Conservation (phyloP, 805 yeast genomes). For the Saturnispora quitensis region DNA sequence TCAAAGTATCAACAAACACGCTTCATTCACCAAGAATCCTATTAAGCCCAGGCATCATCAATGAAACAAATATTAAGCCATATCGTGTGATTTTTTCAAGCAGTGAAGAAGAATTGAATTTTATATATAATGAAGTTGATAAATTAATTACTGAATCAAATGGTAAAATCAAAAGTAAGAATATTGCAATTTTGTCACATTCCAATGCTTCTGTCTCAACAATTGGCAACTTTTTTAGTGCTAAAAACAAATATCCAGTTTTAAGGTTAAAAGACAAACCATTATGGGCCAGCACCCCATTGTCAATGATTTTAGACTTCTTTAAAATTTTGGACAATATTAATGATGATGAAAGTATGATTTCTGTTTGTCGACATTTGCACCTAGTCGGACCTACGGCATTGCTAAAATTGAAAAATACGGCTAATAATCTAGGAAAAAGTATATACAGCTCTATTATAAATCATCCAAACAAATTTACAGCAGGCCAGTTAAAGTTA, state of each 20-base stretch:
- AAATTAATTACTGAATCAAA: slow-evolving; percentile 34
- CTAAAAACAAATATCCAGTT: slow-evolving; percentile 25
- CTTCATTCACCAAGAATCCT: slow-evolving; percentile 14
- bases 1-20: slow-evolving; percentile 32
- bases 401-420: slow-evolving; percentile 14
- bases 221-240: slow-evolving; percentile 30
- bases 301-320: slow-evolving; percentile 40
- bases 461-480: background rate
- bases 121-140: slow-evolving; percentile 36
- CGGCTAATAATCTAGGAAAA: slow-evolving; percentile 9
- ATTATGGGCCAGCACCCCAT: slow-evolving; percentile 42
- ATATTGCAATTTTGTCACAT: slow-evolving; percentile 45
- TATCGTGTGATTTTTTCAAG: slow-evolving; percentile 22
- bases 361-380: slow-evolving; percentile 19
- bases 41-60: slow-evolving; percentile 15
- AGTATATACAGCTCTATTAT: slow-evolving; percentile 13
- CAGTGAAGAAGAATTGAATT: slow-evolving; percentile 32
- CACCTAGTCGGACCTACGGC: slow-evolving; percentile 18
- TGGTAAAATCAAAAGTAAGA: slow-evolving; percentile 34
- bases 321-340: slow-evolving; percentile 34
- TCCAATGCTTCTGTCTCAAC: slow-evolving; percentile 41
- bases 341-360: slow-evolving; percentile 20
- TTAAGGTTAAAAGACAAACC: slow-evolving; percentile 34
- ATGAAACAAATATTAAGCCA: slow-evolving; percentile 16
- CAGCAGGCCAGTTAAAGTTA: slow-evolving; percentile 1